Conservation (phyloP, 306 rosid species). For the Medicago truncatula region MtrunA17r5.0-ANR NC_053044.1:42379001-42379500, state of each 20-base stretch:
- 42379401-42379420: conserved; percentile 8
- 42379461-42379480: not conserved
- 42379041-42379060: conserved; percentile 82
- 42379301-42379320: not conserved
- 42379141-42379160: conserved; percentile 24
- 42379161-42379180: too few relatives aligned
- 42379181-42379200: too few relatives aligned
- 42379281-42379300: too few relatives aligned
- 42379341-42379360: too few relatives aligned
- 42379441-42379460: not conserved
- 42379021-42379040: conserved; percentile 72
- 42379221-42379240: too few relatives aligned
- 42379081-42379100: too few relatives aligned
- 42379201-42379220: too few relatives aligned
- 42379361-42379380: too few relatives aligned
- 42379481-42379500: conserved; percentile 7
- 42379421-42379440: conserved; percentile 31
- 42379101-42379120: not conserved
- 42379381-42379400: conserved; percentile 1
- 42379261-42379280: too few relatives aligned
- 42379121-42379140: not conserved
- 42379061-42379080: not conserved
- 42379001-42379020: conserved; percentile 81
- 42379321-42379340: not conserved
- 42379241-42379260: too few relatives aligned